Percentiles rank a stretch among this genome's conserved stretches.
Conservation (phyloP, 495 filamentous ascomycete species). For the Aspergillus biplanus region DNA sequence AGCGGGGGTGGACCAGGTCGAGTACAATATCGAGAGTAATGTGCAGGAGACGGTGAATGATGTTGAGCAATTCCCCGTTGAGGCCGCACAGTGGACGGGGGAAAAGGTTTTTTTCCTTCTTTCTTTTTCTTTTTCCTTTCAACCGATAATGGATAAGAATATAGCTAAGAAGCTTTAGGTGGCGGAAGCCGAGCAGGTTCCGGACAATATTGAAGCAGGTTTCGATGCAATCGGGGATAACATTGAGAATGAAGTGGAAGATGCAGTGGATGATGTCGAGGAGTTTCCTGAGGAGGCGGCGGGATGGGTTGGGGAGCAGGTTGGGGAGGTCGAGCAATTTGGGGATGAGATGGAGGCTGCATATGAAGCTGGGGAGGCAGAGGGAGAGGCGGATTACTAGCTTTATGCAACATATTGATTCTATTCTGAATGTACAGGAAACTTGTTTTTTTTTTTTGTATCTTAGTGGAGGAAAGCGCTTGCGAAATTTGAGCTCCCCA, state of each 20-base stretch:
- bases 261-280: slow-evolving; percentile 36
- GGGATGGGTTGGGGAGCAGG: slow-evolving; percentile 40
- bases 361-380: slow-evolving; percentile 40
- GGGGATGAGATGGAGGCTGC: slow-evolving; percentile 41
- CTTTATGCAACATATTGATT: neutral
- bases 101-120: slow-evolving; percentile 22
- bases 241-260: slow-evolving; percentile 36
- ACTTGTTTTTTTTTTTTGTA: neutral
- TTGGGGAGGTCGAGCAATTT: slow-evolving; percentile 43
- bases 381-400: slow-evolving; percentile 29
- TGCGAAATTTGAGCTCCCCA: too few relatives aligned
- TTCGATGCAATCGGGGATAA: slow-evolving; percentile 32
- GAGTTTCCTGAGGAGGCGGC: slow-evolving; percentile 43
- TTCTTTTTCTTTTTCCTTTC: too few relatives aligned
- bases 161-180: too few relatives aligned
- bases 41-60: slow-evolving; percentile 42
- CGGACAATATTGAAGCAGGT: too few relatives aligned
- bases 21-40: slow-evolving; percentile 37
- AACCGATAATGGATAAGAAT: too few relatives aligned
- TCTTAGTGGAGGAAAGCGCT: too few relatives aligned
- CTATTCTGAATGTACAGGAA: too few relatives aligned
- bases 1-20: slow-evolving; percentile 32
- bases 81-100: slow-evolving; percentile 43
- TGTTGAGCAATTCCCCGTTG: slow-evolving; percentile 40
- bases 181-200: too few relatives aligned